Evolutionary conservation across 73 alveolate genomes (phyloP).

Genomic region (Tetrahymena elliotti): DNA sequence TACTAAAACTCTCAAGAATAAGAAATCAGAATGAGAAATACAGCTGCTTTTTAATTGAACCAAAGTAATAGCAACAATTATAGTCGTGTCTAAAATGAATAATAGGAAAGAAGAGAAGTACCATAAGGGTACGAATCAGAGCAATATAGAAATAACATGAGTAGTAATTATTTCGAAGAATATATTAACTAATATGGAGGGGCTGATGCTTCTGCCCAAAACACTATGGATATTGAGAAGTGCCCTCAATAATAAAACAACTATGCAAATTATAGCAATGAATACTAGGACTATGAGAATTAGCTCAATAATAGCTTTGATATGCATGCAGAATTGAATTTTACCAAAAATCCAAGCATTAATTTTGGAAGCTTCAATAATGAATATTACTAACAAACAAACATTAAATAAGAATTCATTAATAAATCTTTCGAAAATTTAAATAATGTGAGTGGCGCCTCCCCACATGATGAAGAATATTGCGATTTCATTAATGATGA

Average conservation of each 20-base stretch:
- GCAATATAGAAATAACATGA: background rate
- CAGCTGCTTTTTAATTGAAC: background rate
- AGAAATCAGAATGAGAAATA: background rate
- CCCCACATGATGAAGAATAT: background rate
- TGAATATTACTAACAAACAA: background rate
- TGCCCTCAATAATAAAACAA: background rate
- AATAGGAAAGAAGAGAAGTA: background rate
- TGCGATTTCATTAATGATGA: background rate
- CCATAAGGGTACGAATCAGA: background rate
- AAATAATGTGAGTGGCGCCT: background rate
- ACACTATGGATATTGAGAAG: background rate
- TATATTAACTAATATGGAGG: background rate
- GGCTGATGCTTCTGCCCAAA: background rate
- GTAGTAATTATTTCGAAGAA: background rate
- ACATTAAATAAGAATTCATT: background rate
- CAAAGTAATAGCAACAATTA: background rate
- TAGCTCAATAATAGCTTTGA: background rate
- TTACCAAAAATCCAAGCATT: background rate
- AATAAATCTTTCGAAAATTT: background rate
- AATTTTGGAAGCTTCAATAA: background rate
- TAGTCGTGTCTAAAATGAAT: background rate
- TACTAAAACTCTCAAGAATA: background rate
- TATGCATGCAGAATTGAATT: background rate
- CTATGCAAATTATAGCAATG: background rate
- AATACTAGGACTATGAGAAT: background rate